These are phyloP conservation scores for Fagus crenata DNA, from an alignment of 306 rosid genomes.

Conservation along the genomic window DNA sequence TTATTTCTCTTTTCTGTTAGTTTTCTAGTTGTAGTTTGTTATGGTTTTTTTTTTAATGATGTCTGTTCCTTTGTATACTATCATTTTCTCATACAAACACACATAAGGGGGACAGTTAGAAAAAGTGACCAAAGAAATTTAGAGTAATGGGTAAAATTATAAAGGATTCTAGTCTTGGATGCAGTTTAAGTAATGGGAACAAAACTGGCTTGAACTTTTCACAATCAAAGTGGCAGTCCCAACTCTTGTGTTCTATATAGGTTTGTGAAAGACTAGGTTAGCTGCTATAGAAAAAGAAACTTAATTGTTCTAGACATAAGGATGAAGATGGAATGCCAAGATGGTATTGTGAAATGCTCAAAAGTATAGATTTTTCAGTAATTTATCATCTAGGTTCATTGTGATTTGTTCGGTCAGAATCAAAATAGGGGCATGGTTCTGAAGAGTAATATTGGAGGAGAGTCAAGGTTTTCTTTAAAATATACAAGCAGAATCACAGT, in stretches of 20 bases:
- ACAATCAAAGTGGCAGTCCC: background rate
- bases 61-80: background rate
- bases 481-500: background rate
- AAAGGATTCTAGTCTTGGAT: background rate
- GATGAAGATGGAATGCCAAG: background rate
- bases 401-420: no score
- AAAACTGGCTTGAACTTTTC: conserved; percentile 8
- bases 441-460: background rate
- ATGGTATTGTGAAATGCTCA: background rate
- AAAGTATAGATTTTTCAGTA: background rate
- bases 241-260: conserved; percentile 8
- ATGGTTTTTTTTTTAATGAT: background rate
- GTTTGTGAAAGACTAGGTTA: background rate
- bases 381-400: background rate
- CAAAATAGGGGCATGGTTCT: background rate
- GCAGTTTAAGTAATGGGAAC: background rate
- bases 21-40: conserved; percentile 2
- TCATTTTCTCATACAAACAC: background rate
- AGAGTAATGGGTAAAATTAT: conserved; percentile 4
- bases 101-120: background rate
- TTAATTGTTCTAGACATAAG: background rate
- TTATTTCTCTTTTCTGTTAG: background rate
- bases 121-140: background rate
- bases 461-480: background rate
- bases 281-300: background rate